Base-by-base conservation (phyloP, 805 yeast genomes). In the Ogataea degrootiae region DNA sequence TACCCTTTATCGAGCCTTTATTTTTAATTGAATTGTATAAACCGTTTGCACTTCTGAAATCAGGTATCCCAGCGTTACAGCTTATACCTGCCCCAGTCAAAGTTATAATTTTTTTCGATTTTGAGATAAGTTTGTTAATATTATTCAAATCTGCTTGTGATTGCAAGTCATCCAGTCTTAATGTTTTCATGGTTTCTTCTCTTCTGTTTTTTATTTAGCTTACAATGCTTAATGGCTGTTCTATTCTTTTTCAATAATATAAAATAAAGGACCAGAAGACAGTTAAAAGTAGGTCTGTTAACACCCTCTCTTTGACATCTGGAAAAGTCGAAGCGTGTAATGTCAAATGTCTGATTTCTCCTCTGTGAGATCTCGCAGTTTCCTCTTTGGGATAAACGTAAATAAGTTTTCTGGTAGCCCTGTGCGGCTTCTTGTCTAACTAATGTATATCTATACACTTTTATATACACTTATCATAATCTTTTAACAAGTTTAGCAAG, bases 61-160 rank as follows among this genome's bases (percentile, higher is more conserved):
- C 98, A 2, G 99, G 99, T 41, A 92, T 94, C 0, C 99, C 98
- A 1, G 98, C 97, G 62, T 87, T 88, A 63, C 97, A 89, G 15
- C 97, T 88, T 49, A 92, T 89, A 0, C 99, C 99, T 2, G 99
- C 99, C 7, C 99, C 98, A 0, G 97, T 90, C 46, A 91, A 71
- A 4, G 87, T 74, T 19, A 85, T 73, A n/a, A 83, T 69, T 57
- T 76, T 80, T 45, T 75, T 71, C 42, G 82, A 64, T 54, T 76
- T 76, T 51, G 65, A 65, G 1, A 81, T 68, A 36, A 58, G 44
- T 55, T 70, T 71, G 44, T 73, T 67, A 21, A 78, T 71, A 44
- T 67, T 67, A 46, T 36, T 35, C 19, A 62, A 44, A 7, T 56
- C 59, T n/a, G 45, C 52, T 29, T 47, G 48, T 12, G 53, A 53